Base-by-base conservation (phyloP, 1,284 basidiomycete species). In the Malassezia arunalokei region DNA sequence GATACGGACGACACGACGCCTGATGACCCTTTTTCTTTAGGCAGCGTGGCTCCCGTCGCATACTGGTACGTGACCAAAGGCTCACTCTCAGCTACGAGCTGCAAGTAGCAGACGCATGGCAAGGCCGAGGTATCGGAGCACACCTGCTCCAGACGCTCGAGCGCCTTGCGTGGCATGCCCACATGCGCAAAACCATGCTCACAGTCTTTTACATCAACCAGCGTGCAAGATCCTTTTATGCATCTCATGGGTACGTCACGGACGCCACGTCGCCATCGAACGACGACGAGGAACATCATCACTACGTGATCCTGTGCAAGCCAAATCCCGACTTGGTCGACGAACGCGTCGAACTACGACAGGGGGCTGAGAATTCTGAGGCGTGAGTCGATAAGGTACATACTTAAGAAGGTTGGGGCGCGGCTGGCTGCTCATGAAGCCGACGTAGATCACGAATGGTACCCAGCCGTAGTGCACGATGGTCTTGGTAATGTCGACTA, bases 371-470 rank as follows among this genome's bases (percentile, higher is more conserved):
- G 43, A 15, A 55, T 49, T 29, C 53, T 55, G 43, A 17, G 12
- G 20, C 20, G 40, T 40, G 35, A 47, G n/a, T 20, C 35, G 9
- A 27, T 8, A 7, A 8, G 20, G 8, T 5, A 53, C 68, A 52
- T 45, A 71, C 68, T 66, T 66, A 62, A 71, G 64, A 54, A 71
- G 49, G 58, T 64, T 71, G 15, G 68, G 68, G 49, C 62, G 66
- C 17, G 64, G 62, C 39, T 61, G 60, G 57, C 65, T 67, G 47
- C 61, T 59, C 47, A 66, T 65, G 60, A 64, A 71, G 27, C 68
- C 68, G 47, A 71, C 60, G 52, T 67, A 71, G 38, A 71, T 63
- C 30, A 71, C 65, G 47, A 71, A 71, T 31, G 68, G 68, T 12
- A 71, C 65, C 68, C 68, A 68, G 48, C 66, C 66, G 43, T 66